Percentiles rank a stretch among this genome's conserved stretches.
phyloP scores from a whole-genome alignment of 83 land plant species.

The Thuja plicata region DNA sequence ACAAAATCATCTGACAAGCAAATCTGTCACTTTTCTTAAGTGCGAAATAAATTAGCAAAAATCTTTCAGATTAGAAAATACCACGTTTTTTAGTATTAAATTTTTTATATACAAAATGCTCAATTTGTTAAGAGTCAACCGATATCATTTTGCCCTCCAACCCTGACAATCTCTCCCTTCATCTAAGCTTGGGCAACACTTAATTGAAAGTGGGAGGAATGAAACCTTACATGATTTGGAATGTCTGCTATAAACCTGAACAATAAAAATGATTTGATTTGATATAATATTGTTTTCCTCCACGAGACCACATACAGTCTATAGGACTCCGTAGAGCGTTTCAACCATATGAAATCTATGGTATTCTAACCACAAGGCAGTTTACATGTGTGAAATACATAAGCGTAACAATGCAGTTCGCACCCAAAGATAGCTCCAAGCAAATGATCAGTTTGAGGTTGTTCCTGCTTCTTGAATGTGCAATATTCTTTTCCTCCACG shows the following conservation, averaged over 20 bases:
- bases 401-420: not conserved
- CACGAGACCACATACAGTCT: not conserved
- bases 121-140: not conserved
- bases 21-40: no score
- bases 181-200: no score
- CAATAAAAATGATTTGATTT: not conserved
- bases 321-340: not conserved
- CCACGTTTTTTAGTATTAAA: no score
- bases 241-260: not conserved
- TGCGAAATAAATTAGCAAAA: no score
- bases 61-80: no score
- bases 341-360: not conserved
- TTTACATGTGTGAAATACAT: not conserved
- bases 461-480: not conserved
- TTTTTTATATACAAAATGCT: not conserved
- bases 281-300: not conserved
- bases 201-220: not conserved
- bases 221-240: not conserved
- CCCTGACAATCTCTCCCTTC: not conserved
- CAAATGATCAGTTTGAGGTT: not conserved
- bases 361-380: not conserved
- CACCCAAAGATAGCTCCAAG: not conserved
- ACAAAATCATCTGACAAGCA: not conserved
- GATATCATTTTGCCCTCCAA: not conserved
- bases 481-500: no score